Evolutionary conservation across 306 rosid genomes (phyloP).

Genomic region (Quercus mongolica): DNA sequence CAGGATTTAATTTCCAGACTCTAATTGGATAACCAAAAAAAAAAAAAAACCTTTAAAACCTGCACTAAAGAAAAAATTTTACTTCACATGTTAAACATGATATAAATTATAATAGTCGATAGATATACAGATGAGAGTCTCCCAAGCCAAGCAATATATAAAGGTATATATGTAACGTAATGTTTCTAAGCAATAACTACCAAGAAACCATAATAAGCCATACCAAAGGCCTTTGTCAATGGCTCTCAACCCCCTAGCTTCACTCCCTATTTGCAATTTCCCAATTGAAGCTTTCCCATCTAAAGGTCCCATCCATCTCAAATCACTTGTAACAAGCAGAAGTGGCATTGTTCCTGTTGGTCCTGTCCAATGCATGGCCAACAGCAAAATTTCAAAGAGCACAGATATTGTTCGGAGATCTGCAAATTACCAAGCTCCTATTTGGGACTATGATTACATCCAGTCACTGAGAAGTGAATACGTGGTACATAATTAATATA

Average conservation of each 20-base stretch:
- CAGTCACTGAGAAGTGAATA: background rate
- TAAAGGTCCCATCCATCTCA: background rate
- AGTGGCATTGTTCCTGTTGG: background rate
- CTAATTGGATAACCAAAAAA: too few relatives aligned
- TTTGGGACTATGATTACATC: too few relatives aligned
- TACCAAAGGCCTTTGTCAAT: background rate
- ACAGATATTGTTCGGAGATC: slow-evolving; percentile 1
- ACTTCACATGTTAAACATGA: too few relatives aligned
- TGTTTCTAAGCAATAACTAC: too few relatives aligned
- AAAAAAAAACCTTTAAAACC: too few relatives aligned
- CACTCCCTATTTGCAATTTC: background rate
- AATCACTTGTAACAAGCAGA: background rate
- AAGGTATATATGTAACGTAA: too few relatives aligned
- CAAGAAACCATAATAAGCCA: background rate
- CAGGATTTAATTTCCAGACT: too few relatives aligned
- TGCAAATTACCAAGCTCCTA: slow-evolving; percentile 18
- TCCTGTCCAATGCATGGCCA: background rate
- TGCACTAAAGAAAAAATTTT: too few relatives aligned
- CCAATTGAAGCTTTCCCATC: background rate
- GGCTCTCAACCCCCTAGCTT: background rate
- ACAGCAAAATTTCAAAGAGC: background rate
- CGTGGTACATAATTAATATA: background rate
- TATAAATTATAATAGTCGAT: too few relatives aligned
- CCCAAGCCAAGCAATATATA: too few relatives aligned
- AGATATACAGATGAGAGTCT: too few relatives aligned